Base-by-base conservation (phyloP, 768 basidiomycete species). In the Tricholoma matsutake region DNA sequence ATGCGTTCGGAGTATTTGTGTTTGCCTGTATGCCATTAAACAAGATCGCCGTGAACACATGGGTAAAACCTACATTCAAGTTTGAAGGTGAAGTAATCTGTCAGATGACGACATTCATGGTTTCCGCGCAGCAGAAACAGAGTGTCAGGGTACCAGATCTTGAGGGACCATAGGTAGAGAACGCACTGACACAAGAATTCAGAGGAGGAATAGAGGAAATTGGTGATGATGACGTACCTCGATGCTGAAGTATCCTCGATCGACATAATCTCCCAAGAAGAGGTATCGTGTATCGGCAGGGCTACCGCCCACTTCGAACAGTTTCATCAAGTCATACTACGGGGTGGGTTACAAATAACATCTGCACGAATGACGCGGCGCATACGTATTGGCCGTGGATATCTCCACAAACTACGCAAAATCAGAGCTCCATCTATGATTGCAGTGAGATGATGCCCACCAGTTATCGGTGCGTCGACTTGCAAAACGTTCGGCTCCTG, bases 61-160 rank as follows among this genome's bases (percentile, higher is more conserved):
- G 59, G 18, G 9, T 32, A 47, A 28, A n/a, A 77, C 92, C 69
- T 70, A 94, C 96, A 97, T 80, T 98, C 96, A 28, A 97, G 88
- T 76, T 97, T 98, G 83, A 98, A 98, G 35, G 96, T 98, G 72
- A 97, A 98, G 75, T 98, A 98, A 71, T 98, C 96, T 20, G 96
- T 99, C 73, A 98, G 78, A 78, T 98, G 97, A 54, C 97, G 88
- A 73, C 97, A 99, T 79, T 99, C 97, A 75, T 99, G 97, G 69
- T 99, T 99, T 54, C 97, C 97, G 54, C 97, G 92, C 35, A 99
- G 83, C 41, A 99, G 85, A 82, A 96, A 98, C 37, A 98, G 81
- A 28, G 96, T 97, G 67, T 96, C 88, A 56, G 97, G 97, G 75
- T 98, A 98, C 95, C 96, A 98, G 73, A 99, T 98, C 81, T 99